These are phyloP conservation scores for Corylus avellana DNA, from an alignment of 306 rosid species.

Conservation along the genomic window DNA sequence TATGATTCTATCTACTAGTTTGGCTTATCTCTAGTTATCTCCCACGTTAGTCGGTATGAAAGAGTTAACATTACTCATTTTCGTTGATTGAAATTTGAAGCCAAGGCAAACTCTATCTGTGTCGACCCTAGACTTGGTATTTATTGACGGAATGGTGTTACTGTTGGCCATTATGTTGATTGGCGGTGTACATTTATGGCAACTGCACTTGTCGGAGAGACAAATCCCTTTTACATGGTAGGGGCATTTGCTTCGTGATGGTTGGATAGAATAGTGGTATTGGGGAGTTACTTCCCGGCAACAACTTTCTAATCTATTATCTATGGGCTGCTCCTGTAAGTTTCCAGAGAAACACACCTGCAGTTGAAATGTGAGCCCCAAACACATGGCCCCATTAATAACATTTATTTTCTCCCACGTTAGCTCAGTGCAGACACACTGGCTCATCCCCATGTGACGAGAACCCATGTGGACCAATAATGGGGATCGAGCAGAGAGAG, in stretches of 20 bases:
- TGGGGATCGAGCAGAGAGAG: background rate
- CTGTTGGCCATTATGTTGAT: background rate
- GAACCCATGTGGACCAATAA: background rate
- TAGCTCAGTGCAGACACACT: background rate
- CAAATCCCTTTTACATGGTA: slow-evolving; percentile 20
- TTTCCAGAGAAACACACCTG: background rate
- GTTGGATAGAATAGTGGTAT: background rate
- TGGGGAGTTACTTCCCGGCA: background rate
- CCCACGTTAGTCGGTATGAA: no score
- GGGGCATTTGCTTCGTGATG: background rate
- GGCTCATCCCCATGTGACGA: slow-evolving; percentile 3
- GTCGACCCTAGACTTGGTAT: slow-evolving; percentile 2
- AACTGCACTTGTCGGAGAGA: slow-evolving; percentile 30
- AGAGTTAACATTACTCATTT: no score
- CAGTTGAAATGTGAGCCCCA: background rate
- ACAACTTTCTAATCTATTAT: slow-evolving; percentile 7
- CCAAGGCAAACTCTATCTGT: background rate
- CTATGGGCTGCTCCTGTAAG: background rate
- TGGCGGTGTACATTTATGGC: slow-evolving; percentile 32
- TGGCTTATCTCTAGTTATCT: no score
- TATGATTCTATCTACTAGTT: no score
- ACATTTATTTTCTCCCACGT: slow-evolving; percentile 10
- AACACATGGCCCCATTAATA: background rate
- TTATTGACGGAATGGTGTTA: slow-evolving; percentile 10
- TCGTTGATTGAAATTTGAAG: no score